phyloP scores from a whole-genome alignment of 1,284 basidiomycete species.

The Mycena sp. region DNA sequence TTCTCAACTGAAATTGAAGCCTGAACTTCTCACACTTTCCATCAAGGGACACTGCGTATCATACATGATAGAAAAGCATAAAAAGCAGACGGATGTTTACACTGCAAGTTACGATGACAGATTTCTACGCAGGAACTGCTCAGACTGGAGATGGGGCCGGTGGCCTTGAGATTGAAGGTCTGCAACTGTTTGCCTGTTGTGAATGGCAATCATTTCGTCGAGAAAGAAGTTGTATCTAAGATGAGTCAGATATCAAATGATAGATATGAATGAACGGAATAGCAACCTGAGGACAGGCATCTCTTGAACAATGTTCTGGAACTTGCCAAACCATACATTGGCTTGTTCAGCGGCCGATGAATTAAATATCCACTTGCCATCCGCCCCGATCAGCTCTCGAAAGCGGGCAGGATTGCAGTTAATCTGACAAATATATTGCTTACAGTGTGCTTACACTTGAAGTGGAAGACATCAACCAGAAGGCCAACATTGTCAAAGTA shows the following conservation, averaged over 20 bases:
- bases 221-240: conserved; percentile 46
- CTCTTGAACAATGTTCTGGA: conserved; percentile 45
- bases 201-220: conserved; percentile 47
- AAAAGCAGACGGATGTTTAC: too few species aligned
- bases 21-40: too few species aligned
- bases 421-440: conserved; percentile 36
- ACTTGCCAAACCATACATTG: conserved; percentile 50
- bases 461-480: conserved; percentile 44
- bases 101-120: too few species aligned
- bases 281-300: conserved; percentile 38
- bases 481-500: conserved; percentile 31
- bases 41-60: too few species aligned
- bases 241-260: neutral
- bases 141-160: neutral
- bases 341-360: conserved; percentile 48
- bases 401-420: conserved; percentile 42
- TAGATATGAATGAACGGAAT: neutral
- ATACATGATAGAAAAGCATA: too few species aligned
- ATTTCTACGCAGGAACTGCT: neutral
- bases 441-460: conserved; percentile 41
- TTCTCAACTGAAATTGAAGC: too few species aligned
- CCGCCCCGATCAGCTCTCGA: conserved; percentile 34
- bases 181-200: conserved; percentile 32
- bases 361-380: conserved; percentile 44
- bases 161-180: neutral